Percentiles rank a stretch among this genome's conserved stretches.
Conservation (phyloP, 2,329 filamentous ascomycete genomes). For the Monosporascus sp. region DNA sequence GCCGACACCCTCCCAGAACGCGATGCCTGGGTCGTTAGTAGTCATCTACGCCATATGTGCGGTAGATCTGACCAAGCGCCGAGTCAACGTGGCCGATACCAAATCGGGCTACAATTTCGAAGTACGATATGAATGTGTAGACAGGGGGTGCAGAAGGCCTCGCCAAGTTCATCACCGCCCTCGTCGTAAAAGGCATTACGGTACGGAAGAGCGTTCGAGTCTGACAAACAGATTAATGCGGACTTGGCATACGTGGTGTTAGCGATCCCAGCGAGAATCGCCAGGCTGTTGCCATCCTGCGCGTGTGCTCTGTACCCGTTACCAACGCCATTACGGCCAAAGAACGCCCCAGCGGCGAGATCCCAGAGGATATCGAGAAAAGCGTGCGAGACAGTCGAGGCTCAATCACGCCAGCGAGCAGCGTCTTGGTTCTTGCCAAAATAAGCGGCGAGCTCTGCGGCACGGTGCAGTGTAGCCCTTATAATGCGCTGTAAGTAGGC, state of each 20-base stretch:
- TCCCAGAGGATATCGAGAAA: slow-evolving; percentile 38
- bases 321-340: slow-evolving; percentile 32
- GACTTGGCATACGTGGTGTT: slow-evolving; percentile 24
- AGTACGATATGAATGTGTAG: slow-evolving; percentile 48
- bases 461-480: slow-evolving; percentile 38
- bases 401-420: slow-evolving; percentile 33
- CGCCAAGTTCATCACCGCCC: slow-evolving; percentile 25
- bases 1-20: slow-evolving; percentile 48
- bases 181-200: slow-evolving; percentile 50
- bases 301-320: slow-evolving; percentile 33
- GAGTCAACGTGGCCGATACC: slow-evolving; percentile 23
- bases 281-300: slow-evolving; percentile 46
- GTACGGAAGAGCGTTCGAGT: slow-evolving; percentile 31
- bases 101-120: slow-evolving; percentile 47
- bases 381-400: slow-evolving; percentile 26
- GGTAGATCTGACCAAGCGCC: slow-evolving; percentile 39
- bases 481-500: slow-evolving; percentile 50
- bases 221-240: slow-evolving; percentile 34
- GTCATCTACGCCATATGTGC: slow-evolving; percentile 48
- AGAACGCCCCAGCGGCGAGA: slow-evolving; percentile 35
- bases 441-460: slow-evolving; percentile 34
- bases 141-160: slow-evolving; percentile 38
- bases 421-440: slow-evolving; percentile 28
- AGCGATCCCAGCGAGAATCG: slow-evolving; percentile 34
- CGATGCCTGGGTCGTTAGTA: slow-evolving; percentile 37